Conservation (phyloP, 2,329 filamentous ascomycete genomes). For the Ramichloridium luteum region DNA sequence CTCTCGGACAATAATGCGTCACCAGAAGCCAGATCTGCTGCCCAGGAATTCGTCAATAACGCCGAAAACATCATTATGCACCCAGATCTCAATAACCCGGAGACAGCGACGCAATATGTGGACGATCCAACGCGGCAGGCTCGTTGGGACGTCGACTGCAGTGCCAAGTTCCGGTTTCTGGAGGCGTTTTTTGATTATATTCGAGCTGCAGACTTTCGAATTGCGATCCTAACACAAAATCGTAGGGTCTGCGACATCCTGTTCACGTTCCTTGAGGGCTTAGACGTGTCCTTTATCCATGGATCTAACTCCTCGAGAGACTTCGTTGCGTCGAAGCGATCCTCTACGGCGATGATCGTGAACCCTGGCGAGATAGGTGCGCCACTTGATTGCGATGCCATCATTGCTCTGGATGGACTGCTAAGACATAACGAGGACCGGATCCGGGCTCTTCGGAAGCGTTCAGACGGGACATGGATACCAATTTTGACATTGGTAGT, state of each 20-base stretch:
- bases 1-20: conserved; percentile 7
- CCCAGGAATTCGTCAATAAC: conserved; percentile 14
- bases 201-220: conserved; percentile 13
- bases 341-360: no score
- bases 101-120: conserved; percentile 20
- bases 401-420: conserved; percentile 30
- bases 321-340: no score
- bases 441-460: conserved; percentile 2
- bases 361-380: no score
- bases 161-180: conserved; percentile 28
- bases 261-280: conserved; percentile 22
- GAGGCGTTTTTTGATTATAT: conserved; percentile 20
- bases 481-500: conserved; percentile 29
- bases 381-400: conserved; percentile 6
- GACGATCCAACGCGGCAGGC: conserved; percentile 18
- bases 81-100: conserved; percentile 25
- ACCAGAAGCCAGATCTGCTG: conserved; percentile 9
- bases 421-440: conserved; percentile 9
- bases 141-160: conserved; percentile 24
- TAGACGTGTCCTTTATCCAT: conserved; percentile 9
- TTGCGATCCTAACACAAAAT: conserved; percentile 22
- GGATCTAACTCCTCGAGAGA: no score
- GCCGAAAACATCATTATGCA: conserved; percentile 21
- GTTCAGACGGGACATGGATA: neutral
- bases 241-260: conserved; percentile 22